These are phyloP conservation scores for Claviceps lovelessii DNA, from an alignment of 2,329 filamentous ascomycete genomes.

Conservation along the genomic window DNA sequence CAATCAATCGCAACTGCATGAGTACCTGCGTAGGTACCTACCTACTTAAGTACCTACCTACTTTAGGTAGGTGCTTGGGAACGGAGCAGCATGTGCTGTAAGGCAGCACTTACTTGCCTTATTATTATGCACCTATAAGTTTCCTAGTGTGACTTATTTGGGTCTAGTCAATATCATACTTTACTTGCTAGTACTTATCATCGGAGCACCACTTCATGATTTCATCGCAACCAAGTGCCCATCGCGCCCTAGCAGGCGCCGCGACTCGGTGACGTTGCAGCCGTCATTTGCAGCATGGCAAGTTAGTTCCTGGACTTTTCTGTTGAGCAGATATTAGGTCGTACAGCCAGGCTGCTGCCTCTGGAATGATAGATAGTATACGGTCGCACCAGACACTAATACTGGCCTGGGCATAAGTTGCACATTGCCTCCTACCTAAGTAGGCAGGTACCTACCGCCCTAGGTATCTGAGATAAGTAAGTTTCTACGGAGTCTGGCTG, in stretches of 20 bases:
- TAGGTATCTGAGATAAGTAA: no score
- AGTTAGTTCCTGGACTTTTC: not conserved
- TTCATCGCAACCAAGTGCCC: not conserved
- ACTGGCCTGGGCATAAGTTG: not conserved
- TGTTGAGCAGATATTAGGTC: not conserved
- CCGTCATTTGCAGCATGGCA: not conserved
- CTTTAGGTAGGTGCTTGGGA: no score
- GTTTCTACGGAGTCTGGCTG: no score
- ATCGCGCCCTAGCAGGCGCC: not conserved
- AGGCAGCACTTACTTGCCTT: no score
- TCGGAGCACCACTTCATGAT: not conserved
- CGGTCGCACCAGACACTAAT: not conserved
- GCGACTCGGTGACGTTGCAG: not conserved
- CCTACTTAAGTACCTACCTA: no score
- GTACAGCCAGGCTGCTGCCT: not conserved
- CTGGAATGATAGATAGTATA: not conserved
- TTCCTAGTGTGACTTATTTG: not conserved
- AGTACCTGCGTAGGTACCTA: no score
- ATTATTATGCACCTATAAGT: no score
- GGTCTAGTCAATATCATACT: not conserved
- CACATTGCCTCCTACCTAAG: no score
- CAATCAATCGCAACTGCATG: not conserved
- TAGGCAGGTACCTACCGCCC: no score
- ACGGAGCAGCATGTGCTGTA: not conserved
- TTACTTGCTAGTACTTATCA: not conserved